A percentile compares a stretch with the other conserved stretches of the same genome.
Conservation (phyloP, 371 early-diverging fungal species). For the Mortierella polycephala region DNA sequence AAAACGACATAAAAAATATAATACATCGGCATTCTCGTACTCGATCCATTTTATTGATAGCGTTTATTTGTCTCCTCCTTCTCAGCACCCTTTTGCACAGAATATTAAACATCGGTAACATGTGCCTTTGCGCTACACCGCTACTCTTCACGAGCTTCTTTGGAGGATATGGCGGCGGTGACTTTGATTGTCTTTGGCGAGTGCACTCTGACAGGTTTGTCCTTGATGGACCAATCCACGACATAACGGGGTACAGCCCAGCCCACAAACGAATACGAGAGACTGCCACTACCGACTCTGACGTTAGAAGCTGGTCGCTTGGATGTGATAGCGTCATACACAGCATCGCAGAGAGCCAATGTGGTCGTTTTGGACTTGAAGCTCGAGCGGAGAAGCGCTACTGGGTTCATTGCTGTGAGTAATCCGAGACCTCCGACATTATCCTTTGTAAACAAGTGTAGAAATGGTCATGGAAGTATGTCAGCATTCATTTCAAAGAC, state of each 20-base stretch:
- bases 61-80: too few species aligned
- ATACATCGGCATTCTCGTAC: too few species aligned
- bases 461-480: background rate
- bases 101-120: too few species aligned
- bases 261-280: conserved; percentile 45
- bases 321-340: conserved; percentile 24
- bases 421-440: conserved; percentile 22
- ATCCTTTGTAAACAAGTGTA: background rate
- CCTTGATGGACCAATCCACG: conserved; percentile 39
- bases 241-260: conserved; percentile 29
- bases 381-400: conserved; percentile 10
- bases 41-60: too few species aligned
- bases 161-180: background rate
- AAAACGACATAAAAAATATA: too few species aligned
- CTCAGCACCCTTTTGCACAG: too few species aligned
- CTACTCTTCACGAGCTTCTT: background rate
- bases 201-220: conserved; percentile 10
- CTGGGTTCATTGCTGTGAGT: conserved; percentile 21
- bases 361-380: conserved; percentile 31
- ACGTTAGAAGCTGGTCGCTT: conserved; percentile 8
- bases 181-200: conserved; percentile 22
- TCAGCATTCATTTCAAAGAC: background rate
- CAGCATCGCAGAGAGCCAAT: conserved; percentile 18
- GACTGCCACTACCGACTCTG: conserved; percentile 18
- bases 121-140: too few species aligned